Percentiles rank a stretch among this genome's conserved stretches.
Conservation (phyloP, 1,284 basidiomycete genomes). For the Coriolopsis trogii region DNA sequence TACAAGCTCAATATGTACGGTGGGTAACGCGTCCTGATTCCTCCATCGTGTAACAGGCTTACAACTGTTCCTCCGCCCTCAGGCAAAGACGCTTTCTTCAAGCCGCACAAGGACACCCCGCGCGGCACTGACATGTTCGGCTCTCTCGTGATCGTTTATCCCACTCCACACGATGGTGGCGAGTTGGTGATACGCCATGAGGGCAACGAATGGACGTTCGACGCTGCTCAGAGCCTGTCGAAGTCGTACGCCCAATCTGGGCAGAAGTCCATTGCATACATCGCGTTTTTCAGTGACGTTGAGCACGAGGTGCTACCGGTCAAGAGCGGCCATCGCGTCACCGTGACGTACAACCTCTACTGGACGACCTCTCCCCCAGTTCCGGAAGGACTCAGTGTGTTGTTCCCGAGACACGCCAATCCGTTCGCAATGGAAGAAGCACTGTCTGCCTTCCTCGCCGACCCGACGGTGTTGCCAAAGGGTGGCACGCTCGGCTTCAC, state of each 20-base stretch:
- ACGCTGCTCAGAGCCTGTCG: slow-evolving; percentile 33
- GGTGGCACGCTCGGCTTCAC: slow-evolving; percentile 42
- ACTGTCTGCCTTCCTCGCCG: slow-evolving; percentile 1
- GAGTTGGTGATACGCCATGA: slow-evolving; percentile 37
- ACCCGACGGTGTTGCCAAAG: slow-evolving; percentile 8
- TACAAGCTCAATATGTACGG: slow-evolving; percentile 37
- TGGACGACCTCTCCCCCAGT: background rate
- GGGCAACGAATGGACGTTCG: slow-evolving; percentile 31
- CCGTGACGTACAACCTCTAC: slow-evolving; percentile 45
- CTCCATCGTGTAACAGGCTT: background rate
- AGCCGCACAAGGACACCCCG: slow-evolving; percentile 45
- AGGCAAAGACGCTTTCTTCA: slow-evolving; percentile 42
- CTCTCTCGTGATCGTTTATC: slow-evolving; percentile 44
- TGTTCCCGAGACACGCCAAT: background rate
- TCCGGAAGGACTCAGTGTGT: background rate
- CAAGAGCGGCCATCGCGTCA: slow-evolving; percentile 42
- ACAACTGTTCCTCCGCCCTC: background rate
- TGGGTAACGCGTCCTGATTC: background rate
- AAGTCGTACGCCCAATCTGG: too few species aligned
- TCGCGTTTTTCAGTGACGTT: slow-evolving; percentile 46
- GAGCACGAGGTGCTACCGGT: slow-evolving; percentile 48
- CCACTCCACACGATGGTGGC: slow-evolving; percentile 44
- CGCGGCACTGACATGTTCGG: slow-evolving; percentile 34
- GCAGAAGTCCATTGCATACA: slow-evolving; percentile 35
- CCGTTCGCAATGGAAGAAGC: background rate